Base-by-base conservation (phyloP, 805 yeast genomes). In the Saturnispora serradocipensis region DNA sequence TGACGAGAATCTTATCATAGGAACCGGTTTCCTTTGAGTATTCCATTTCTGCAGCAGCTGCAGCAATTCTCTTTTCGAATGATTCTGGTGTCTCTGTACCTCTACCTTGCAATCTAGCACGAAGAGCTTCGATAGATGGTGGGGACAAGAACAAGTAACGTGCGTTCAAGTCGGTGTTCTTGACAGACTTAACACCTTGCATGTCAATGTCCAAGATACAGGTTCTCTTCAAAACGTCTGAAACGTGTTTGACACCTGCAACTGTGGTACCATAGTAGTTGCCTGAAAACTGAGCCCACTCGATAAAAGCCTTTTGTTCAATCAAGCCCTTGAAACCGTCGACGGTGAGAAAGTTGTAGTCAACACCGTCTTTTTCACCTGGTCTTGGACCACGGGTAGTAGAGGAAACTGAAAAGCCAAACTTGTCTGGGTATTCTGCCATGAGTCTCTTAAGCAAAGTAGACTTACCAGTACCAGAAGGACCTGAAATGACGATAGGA, bases 281-380 rank as follows among this genome's bases (percentile, higher is more conserved):
- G 49, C 98, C 98, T 11, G 96, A 88, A 64, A 93, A 93, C 70
- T 89, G 93, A 4, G 99, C 99, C 93, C 96, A 88, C 71, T 93
- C 99, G 58, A 93, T 82, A 72, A 93, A 93, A 56, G 83, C 85
- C 44, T 79, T 72, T 24, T 82, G 81, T 10, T 74, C 82, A 57
- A 93, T 88, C 69, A 88, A 75, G 59, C 73, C 65, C 70, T 88
- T 78, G 78, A 93, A 93, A 53, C 80, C 78, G 15, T 86, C 93
- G 52, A 86, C 90, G 30, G 85, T 77, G 51, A 78, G 78, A 67
- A 91, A 93, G 70, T 91, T 83, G 76, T 93, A 93, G 65, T 95
- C 96, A 59, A 76, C 77, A 54, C 97, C 97, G 65, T 89, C 75
- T 48, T 74, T 77, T 72, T 93, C 99, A 59, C 99, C 99, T 3